These are phyloP conservation scores for Ustilago loliicola DNA, from an alignment of 1,284 basidiomycete genomes.

Conservation along the genomic window DNA sequence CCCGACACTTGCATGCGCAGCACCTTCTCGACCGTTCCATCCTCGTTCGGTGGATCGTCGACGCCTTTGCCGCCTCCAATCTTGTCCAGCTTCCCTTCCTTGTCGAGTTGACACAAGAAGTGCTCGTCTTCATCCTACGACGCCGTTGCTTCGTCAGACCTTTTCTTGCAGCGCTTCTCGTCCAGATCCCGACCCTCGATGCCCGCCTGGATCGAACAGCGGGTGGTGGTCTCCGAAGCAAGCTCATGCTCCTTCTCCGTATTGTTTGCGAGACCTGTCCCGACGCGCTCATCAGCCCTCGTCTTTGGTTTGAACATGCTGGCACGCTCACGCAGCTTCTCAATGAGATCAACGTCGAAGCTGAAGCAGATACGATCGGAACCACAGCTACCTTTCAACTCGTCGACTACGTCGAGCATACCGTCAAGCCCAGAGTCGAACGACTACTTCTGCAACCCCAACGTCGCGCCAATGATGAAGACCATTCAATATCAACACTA, in stretches of 20 bases:
- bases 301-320: conserved; percentile 46
- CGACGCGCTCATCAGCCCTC: conserved; percentile 81
- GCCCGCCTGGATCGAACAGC: conserved; percentile 23
- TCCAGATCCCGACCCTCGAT: conserved; percentile 33
- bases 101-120: conserved; percentile 47
- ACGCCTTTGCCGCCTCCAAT: conserved; percentile 75
- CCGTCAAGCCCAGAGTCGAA: conserved; percentile 27
- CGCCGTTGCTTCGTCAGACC: conserved; percentile 38
- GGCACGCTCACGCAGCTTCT: conserved; percentile 31
- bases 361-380: neutral
- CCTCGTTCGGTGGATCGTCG: conserved; percentile 85
- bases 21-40: conserved; percentile 84
- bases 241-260: conserved; percentile 42
- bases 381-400: neutral
- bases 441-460: conserved; percentile 22
- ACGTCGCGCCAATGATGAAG: neutral
- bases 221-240: conserved; percentile 30
- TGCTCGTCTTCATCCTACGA: conserved; percentile 34
- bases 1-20: conserved; percentile 83
- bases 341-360: conserved; percentile 19
- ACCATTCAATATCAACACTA: neutral
- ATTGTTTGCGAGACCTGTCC: conserved; percentile 66
- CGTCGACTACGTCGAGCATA: conserved; percentile 26
- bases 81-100: conserved; percentile 51
- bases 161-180: conserved; percentile 34